A percentile compares a stretch with the other conserved stretches of the same genome.
Conservation (phyloP, 208 protist species). For the Leishmania braziliensis region DNA sequence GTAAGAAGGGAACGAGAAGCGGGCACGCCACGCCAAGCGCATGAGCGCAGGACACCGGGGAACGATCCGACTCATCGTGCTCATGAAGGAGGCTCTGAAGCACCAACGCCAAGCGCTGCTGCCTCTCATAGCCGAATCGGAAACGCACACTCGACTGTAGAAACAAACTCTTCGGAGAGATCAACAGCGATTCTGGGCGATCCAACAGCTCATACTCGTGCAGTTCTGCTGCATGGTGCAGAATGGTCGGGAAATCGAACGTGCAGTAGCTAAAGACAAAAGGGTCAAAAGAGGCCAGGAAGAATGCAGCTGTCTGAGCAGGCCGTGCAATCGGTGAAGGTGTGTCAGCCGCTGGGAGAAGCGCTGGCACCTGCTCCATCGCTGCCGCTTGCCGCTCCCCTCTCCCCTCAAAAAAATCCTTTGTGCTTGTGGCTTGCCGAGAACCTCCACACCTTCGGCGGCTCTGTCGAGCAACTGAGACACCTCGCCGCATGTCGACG, state of each 20-base stretch:
- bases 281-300: constrained; percentile 27
- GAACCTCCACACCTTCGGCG: neutral
- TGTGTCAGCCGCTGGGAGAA: constrained; percentile 11
- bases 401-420: no score
- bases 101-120: constrained; percentile 10
- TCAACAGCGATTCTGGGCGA: constrained; percentile 15
- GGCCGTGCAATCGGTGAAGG: constrained; percentile 29
- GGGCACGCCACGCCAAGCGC: constrained; percentile 2
- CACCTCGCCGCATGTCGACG: neutral
- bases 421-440: neutral
- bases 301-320: constrained; percentile 31
- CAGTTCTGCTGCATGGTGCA: constrained; percentile 14
- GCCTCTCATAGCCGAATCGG: constrained; percentile 20
- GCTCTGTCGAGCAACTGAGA: no score
- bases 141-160: neutral
- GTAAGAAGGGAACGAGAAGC: constrained; percentile 37
- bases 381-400: neutral
- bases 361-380: neutral
- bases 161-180: constrained; percentile 35
- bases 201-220: constrained; percentile 13
- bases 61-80: constrained; percentile 32
- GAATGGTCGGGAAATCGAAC: constrained; percentile 41
- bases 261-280: constrained; percentile 52
- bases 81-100: constrained; percentile 26
- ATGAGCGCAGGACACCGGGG: constrained; percentile 5